Evolutionary conservation across 164 flowering plant genomes (phyloP).

Genomic region (Umbilicus rupestris): DNA sequence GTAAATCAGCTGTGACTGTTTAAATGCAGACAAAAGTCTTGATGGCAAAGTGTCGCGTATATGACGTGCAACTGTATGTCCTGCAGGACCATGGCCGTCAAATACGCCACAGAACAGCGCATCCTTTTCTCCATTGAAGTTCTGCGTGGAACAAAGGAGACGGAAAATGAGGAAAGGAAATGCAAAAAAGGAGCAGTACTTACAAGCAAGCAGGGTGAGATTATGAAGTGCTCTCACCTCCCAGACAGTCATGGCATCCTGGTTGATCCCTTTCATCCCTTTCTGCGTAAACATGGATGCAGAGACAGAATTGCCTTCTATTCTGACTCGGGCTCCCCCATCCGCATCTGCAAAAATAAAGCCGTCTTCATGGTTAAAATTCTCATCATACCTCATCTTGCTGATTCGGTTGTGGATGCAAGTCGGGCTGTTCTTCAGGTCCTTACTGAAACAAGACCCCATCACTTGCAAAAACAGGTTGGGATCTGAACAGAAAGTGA

Average conservation of each 20-base stretch:
- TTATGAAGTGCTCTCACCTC: conserved; percentile 38
- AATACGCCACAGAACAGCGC: conserved; percentile 62
- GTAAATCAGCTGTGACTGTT: conserved; percentile 5
- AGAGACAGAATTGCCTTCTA: conserved; percentile 36
- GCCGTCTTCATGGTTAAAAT: conserved; percentile 10
- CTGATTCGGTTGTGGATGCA: background rate
- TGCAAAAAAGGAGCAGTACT: too few species aligned
- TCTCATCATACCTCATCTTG: background rate
- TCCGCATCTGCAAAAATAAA: conserved; percentile 30
- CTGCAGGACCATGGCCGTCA: conserved; percentile 82
- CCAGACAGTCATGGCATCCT: conserved; percentile 88
- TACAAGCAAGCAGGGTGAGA: background rate
- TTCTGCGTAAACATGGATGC: conserved; percentile 53
- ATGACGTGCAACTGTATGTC: conserved; percentile 59
- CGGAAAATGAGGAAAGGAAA: background rate
- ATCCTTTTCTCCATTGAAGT: conserved; percentile 47
- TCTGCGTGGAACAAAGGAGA: conserved; percentile 23
- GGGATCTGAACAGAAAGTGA: too few species aligned
- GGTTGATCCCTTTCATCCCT: conserved; percentile 77
- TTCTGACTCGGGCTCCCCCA: conserved; percentile 33
- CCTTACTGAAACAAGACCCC: background rate
- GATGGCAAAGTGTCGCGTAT: conserved; percentile 56
- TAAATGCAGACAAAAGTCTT: conserved; percentile 30
- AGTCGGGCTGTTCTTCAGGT: background rate
- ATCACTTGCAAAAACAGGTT: background rate